Evolutionary conservation across 257 asterid genomes (phyloP).

Genomic region (Solanum pennellii): DNA sequence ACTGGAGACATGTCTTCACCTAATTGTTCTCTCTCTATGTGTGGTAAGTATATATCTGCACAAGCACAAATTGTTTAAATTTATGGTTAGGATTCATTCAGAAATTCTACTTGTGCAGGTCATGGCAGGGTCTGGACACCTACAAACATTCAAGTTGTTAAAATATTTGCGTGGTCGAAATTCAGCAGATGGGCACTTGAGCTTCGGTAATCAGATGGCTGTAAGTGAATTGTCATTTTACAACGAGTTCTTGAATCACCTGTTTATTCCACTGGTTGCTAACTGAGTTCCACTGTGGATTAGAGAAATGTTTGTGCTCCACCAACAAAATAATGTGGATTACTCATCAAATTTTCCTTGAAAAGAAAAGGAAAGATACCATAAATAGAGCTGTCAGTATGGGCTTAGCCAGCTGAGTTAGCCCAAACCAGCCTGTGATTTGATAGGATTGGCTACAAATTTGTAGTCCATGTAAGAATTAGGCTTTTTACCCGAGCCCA

Average conservation of each 20-base stretch:
- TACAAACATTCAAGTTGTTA: conserved; percentile 69
- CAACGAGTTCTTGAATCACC: not conserved
- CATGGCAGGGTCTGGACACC: conserved; percentile 99
- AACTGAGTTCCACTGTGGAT: not conserved
- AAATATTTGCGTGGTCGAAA: conserved; percentile 80
- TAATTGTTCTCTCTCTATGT: conserved; percentile 84
- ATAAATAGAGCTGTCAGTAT: not conserved
- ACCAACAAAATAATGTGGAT: not conserved
- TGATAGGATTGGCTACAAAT: not conserved
- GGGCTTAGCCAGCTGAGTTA: not conserved
- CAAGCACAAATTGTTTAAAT: not conserved
- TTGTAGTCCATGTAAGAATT: not conserved
- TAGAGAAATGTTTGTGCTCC: not conserved
- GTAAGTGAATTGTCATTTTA: conserved; percentile 33
- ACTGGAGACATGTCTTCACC: conserved; percentile 91
- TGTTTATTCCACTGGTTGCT: not conserved
- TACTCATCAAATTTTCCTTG: not conserved
- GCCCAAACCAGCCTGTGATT: not conserved
- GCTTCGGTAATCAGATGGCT: conserved; percentile 81
- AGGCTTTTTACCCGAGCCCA: not conserved
- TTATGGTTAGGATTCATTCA: not conserved
- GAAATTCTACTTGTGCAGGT: conserved; percentile 37
- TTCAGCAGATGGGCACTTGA: conserved; percentile 66
- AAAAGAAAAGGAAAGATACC: not conserved
- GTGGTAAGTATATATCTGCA: conserved; percentile 36